Percentiles rank a stretch among this genome's conserved stretches.
Evolutionary conservation across 129 eudicot genomes (phyloP).

Genomic region (Saussurea involucrata): DNA sequence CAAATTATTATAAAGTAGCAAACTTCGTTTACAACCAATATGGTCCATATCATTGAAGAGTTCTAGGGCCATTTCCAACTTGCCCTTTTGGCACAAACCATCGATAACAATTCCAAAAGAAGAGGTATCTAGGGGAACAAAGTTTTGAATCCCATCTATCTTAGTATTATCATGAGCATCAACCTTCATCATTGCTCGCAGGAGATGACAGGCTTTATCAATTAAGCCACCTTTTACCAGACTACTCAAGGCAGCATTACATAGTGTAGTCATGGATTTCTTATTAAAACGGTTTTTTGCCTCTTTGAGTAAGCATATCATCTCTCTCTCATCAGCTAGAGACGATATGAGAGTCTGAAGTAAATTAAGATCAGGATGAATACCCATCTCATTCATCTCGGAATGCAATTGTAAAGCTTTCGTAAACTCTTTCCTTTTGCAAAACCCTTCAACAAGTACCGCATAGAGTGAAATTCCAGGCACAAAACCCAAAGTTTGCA

Average conservation of each 20-base stretch:
- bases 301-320: conserved; percentile 43
- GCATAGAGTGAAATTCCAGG: conserved; percentile 61
- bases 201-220: conserved; percentile 48
- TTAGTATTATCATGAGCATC: conserved; percentile 17
- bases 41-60: conserved; percentile 61
- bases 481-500: conserved; percentile 47
- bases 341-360: conserved; percentile 38
- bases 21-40: conserved; percentile 38
- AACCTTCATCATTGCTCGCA: conserved; percentile 36
- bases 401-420: conserved; percentile 50
- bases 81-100: conserved; percentile 50
- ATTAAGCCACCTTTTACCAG: conserved; percentile 45
- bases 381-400: conserved; percentile 47
- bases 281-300: conserved; percentile 23
- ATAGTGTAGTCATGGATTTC: conserved; percentile 32
- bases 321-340: conserved; percentile 42
- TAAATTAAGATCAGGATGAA: conserved; percentile 61
- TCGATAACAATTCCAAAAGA: conserved; percentile 61
- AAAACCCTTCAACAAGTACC: conserved; percentile 62
- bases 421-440: conserved; percentile 43
- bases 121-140: conserved; percentile 34
- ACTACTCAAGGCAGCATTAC: conserved; percentile 43
- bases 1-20: conserved; percentile 64
- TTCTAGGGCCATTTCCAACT: conserved; percentile 55
- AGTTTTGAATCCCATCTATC: conserved; percentile 18